Conservation (phyloP, 164 flowering plant genomes). For the Malania oleifera region DNA sequence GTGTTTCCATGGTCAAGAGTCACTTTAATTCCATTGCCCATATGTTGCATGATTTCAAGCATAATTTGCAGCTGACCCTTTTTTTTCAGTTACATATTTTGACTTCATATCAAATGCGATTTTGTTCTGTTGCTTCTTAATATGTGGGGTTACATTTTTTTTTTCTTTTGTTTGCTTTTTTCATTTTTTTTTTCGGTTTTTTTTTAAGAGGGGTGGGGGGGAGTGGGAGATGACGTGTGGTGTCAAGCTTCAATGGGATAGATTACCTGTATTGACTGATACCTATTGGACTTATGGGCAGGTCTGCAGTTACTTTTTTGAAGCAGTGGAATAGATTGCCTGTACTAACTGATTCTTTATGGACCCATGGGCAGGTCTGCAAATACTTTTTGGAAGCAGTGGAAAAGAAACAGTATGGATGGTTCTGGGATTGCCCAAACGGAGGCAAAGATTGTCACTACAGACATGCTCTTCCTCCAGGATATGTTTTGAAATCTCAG, state of each 20-base stretch:
- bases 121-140: not conserved
- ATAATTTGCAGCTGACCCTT: not conserved
- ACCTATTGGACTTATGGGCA: too few relatives aligned
- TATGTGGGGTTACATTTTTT: not conserved
- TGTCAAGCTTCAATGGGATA: too few relatives aligned
- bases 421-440: constrained; percentile 99
- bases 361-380: constrained; percentile 56
- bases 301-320: too few relatives aligned
- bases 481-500: constrained; percentile 91
- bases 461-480: constrained; percentile 98
- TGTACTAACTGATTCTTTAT: not conserved
- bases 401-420: constrained; percentile 97
- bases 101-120: too few relatives aligned
- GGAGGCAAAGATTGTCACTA: constrained; percentile 86
- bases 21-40: not conserved
- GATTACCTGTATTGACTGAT: too few relatives aligned
- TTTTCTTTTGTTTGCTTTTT: not conserved
- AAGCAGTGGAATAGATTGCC: not conserved
- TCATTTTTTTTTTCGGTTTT: too few relatives aligned
- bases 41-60: not conserved
- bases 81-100: not conserved
- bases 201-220: too few relatives aligned
- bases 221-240: too few relatives aligned
- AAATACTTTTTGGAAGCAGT: constrained; percentile 94
- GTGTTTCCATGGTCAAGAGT: too few relatives aligned